Evolutionary conservation across 176 grass and related monocot genomes (phyloP).

Genomic region (Phragmites australis): DNA sequence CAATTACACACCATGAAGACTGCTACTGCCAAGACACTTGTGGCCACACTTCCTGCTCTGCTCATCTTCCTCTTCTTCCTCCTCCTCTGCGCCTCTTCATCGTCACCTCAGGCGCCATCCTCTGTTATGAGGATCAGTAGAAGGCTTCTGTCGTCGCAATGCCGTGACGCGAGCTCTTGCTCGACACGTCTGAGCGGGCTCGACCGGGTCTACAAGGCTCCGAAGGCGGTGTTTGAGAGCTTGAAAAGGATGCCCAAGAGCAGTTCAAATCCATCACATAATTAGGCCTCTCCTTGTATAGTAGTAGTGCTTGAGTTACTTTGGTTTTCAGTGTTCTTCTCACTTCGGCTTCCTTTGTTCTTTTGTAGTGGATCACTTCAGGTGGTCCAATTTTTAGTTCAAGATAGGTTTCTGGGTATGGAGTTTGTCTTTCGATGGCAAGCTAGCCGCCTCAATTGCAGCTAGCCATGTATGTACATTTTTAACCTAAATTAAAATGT

Average conservation of each 20-base stretch:
- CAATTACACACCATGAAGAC: conserved; percentile 4
- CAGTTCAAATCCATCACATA: conserved; percentile 44
- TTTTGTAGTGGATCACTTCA: not conserved
- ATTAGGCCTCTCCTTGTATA: not conserved
- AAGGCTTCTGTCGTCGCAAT: conserved; percentile 5
- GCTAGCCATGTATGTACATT: conserved; percentile 14
- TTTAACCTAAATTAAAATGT: conserved; percentile 13
- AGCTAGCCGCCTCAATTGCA: not conserved
- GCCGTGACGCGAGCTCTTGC: not conserved
- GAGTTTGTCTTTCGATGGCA: conserved; percentile 3
- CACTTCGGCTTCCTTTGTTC: not conserved
- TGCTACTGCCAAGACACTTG: conserved; percentile 10
- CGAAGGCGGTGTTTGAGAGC: conserved; percentile 26
- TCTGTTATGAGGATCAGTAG: conserved; percentile 18
- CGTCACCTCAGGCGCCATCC: not conserved
- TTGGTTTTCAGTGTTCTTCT: not conserved
- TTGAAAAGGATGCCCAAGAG: conserved; percentile 42
- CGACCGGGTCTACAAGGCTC: conserved; percentile 20
- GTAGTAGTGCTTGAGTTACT: not conserved
- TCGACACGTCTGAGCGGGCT: conserved; percentile 9
- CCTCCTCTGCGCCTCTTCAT: not conserved
- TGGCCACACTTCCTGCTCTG: conserved; percentile 26
- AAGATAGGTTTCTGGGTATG: not conserved
- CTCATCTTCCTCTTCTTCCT: conserved; percentile 7
- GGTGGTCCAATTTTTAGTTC: conserved; percentile 13